Evolutionary conservation across 129 eudicot genomes (phyloP).

Genomic region (Lactuca sativa): DNA sequence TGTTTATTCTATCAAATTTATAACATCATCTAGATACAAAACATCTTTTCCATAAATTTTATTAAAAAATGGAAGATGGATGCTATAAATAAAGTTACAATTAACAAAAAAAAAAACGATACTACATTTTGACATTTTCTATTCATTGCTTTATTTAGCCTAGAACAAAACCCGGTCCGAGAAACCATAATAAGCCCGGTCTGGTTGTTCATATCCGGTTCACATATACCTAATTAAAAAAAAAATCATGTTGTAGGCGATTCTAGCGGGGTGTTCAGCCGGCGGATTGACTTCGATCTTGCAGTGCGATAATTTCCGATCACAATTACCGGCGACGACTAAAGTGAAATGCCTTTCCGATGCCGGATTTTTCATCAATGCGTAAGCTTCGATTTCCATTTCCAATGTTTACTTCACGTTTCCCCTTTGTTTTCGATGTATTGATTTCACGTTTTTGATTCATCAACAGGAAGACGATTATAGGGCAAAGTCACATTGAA

Average conservation of each 20-base stretch:
- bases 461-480: conserved; percentile 68
- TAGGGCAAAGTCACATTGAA: conserved; percentile 74
- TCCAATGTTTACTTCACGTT: neutral
- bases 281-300: conserved; percentile 84
- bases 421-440: neutral
- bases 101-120: no score
- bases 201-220: no score
- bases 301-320: conserved; percentile 80
- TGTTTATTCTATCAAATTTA: no score
- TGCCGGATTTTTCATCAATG: conserved; percentile 84
- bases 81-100: no score
- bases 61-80: no score
- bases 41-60: no score
- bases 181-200: no score
- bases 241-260: conserved; percentile 43
- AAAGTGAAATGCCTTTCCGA: conserved; percentile 90
- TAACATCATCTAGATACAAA: no score
- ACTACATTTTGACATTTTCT: no score
- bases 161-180: no score
- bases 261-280: conserved; percentile 94
- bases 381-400: conserved; percentile 42
- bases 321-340: conserved; percentile 61
- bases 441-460: conserved; percentile 1
- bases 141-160: no score
- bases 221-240: neutral